These are phyloP conservation scores for Bruguiera hainesii DNA, from an alignment of 441 rosid species.

Conservation along the genomic window DNA sequence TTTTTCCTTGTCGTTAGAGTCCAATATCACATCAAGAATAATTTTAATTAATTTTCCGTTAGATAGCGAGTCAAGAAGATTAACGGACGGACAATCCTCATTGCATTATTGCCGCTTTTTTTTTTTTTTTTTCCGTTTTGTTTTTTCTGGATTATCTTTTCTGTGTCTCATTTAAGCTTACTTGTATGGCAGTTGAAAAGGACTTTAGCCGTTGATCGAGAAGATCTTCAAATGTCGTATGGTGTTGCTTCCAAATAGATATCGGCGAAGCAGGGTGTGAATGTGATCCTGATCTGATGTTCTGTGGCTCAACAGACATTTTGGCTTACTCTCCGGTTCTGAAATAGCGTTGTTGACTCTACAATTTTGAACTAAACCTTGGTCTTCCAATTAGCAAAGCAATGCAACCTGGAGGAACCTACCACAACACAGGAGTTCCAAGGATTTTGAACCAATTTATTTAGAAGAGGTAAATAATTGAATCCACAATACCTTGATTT, in stretches of 20 bases:
- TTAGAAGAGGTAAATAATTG: neutral
- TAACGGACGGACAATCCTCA: conserved; percentile 24
- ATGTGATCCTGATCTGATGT: neutral
- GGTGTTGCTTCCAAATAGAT: neutral
- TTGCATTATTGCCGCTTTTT: conserved; percentile 8
- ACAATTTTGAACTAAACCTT: too few species aligned
- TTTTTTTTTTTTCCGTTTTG: neutral
- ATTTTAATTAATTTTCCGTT: neutral
- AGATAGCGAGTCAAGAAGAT: conserved; percentile 35
- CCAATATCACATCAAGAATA: neutral
- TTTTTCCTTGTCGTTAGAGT: neutral
- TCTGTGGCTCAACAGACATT: too few species aligned
- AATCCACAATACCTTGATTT: too few species aligned
- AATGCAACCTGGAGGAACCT: neutral
- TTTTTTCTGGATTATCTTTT: neutral
- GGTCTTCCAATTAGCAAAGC: too few species aligned
- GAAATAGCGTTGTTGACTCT: too few species aligned
- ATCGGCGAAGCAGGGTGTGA: neutral
- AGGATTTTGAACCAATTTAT: neutral
- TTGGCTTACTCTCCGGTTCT: too few species aligned
- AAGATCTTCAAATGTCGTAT: neutral
- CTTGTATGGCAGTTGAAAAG: conserved; percentile 20
- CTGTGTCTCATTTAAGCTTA: too few species aligned
- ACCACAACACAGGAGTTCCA: neutral
- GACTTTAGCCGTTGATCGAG: neutral